Conservation (phyloP, 2,329 filamentous ascomycete species). For the Verticillium alfalfae region DNA sequence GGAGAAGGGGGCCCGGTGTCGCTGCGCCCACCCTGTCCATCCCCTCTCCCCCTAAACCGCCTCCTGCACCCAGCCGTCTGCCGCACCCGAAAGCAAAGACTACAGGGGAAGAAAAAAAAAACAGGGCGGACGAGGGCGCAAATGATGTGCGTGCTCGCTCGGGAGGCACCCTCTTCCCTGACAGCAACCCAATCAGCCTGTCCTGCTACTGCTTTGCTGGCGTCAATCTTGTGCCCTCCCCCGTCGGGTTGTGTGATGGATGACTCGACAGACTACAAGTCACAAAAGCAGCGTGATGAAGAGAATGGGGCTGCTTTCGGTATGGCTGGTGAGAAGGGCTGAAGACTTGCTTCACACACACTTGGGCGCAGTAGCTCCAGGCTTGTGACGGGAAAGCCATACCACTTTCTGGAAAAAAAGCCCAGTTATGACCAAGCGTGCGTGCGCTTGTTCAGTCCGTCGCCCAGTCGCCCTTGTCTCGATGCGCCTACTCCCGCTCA, state of each 20-base stretch:
- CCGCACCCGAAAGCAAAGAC: not conserved
- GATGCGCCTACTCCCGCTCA: not conserved
- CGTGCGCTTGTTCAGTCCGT: too few relatives aligned
- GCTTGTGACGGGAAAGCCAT: not conserved
- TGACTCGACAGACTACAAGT: not conserved
- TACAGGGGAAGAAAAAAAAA: not conserved
- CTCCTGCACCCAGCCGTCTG: not conserved
- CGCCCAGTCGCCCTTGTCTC: too few relatives aligned
- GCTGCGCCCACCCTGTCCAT: not conserved
- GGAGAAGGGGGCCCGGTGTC: not conserved
- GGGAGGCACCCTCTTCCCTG: not conserved
- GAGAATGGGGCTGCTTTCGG: not conserved
- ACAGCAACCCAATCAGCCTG: too few relatives aligned
- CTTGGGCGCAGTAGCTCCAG: not conserved
- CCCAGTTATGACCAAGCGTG: too few relatives aligned
- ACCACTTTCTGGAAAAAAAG: not conserved
- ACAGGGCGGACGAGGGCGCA: not conserved
- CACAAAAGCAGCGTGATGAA: not conserved
- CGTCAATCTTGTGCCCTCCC: not conserved
- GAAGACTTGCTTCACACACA: not conserved
- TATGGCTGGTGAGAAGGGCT: not conserved
- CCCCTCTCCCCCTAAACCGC: not conserved
- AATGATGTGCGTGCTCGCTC: not conserved
- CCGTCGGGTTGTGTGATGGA: not conserved
- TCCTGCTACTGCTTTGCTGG: not conserved